Evolutionary conservation across 2,329 filamentous ascomycete genomes (phyloP), one percentile per base, ranked within the genome.

Genomic region (Fusarium annulatum): DNA sequence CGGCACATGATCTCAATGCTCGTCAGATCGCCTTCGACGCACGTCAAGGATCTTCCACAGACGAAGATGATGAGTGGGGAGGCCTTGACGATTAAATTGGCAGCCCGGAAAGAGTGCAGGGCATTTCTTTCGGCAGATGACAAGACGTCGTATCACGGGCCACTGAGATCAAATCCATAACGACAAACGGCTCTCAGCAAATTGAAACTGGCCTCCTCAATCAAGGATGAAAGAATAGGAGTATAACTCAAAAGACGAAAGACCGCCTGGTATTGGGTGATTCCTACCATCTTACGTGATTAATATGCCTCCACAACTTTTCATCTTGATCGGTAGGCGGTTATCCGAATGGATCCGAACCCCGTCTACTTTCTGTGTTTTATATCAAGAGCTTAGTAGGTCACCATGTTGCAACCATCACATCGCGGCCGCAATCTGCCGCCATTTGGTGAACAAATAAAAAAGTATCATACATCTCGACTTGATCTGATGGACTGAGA

Each of bases 41-140:
- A 46, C 66, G 41, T 52, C 69, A 70, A 23, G 73, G 74, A 58
- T 72, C 68, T 16, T 74, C 61, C 38, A 64, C 43, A 39, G 73
- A 77, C 12, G 71, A 74, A 28, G 75, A 78, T 49, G 77, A 77
- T 49, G 77, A 77, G 66, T 79, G 77, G 74, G 61, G 72, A 33
- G 77, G 77, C 26, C 57, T 78, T 58, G 77, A 64, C 51, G 76
- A 78, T 72, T 79, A 60, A 77, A 46, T 42, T 30, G 38, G 39
- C 33, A 23, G 57, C 56, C 26, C 34, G 36, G 61, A 26, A 38
- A 60, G 23, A 14, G 63, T 33, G 64, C 62, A 64, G 55, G 53
- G 55, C 18, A 55, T 19, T 56, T 43, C 36, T 39, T n/a, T 33
- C 23, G 18, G 46, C 38, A 36, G 33, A 26, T 30, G 34, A 42